These are phyloP conservation scores for Arthrobotrys musiformis DNA, from an alignment of 2,329 filamentous ascomycete species.

Conservation along the genomic window DNA sequence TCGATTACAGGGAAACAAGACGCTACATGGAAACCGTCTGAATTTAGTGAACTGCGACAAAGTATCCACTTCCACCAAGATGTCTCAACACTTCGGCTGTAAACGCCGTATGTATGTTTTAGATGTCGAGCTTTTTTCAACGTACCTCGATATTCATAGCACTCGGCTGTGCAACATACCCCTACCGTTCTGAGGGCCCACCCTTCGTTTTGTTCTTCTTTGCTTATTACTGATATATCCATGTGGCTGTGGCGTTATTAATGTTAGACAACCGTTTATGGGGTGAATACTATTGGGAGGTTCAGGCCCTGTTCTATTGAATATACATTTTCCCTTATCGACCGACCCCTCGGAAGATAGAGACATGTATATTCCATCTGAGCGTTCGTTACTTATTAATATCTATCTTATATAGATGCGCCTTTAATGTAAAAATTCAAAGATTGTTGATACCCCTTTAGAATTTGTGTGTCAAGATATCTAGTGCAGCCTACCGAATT, in stretches of 20 bases:
- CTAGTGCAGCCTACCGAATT: constrained; percentile 15
- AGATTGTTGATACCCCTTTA: constrained; percentile 17
- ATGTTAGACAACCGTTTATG: constrained; percentile 24
- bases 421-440: neutral
- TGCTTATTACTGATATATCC: constrained; percentile 37
- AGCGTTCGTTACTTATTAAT: neutral
- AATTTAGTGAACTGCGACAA: neutral
- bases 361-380: neutral
- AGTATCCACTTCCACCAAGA: neutral
- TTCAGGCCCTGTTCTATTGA: neutral
- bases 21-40: constrained; percentile 82
- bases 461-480: neutral
- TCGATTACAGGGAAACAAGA: constrained; percentile 73
- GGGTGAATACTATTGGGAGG: neutral
- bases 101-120: constrained; percentile 19
- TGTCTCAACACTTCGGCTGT: constrained; percentile 17
- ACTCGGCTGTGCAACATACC: constrained; percentile 13
- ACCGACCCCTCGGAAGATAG: neutral
- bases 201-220: neutral
- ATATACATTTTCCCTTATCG: neutral
- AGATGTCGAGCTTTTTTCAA: neutral
- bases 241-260: constrained; percentile 42
- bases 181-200: neutral
- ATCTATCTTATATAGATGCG: neutral
- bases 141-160: constrained; percentile 13